These are phyloP conservation scores for Phytophthora ohioensis DNA, from an alignment of 352 stramenopile genomes.

Conservation along the genomic window DNA sequence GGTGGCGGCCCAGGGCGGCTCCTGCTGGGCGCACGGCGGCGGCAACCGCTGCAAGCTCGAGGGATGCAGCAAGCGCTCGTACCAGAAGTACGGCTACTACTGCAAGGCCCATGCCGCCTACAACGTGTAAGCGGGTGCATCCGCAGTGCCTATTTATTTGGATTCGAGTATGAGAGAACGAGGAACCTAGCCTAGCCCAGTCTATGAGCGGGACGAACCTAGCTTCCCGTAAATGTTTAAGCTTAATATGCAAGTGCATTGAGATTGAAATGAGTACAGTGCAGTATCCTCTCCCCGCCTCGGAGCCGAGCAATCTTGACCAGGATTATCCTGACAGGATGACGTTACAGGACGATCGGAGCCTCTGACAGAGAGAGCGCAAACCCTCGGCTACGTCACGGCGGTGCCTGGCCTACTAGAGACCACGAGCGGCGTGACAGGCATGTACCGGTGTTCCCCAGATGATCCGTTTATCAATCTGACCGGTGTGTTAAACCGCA, in stretches of 20 bases:
- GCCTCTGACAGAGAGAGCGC: too few relatives aligned
- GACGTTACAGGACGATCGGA: too few relatives aligned
- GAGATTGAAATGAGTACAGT: neutral
- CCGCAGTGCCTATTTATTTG: constrained; percentile 41
- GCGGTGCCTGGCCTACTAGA: constrained; percentile 5
- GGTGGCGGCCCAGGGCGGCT: constrained; percentile 69
- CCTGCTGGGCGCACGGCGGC: constrained; percentile 84
- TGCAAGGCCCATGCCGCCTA: constrained; percentile 63
- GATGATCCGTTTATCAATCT: constrained; percentile 7
- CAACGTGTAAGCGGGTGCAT: constrained; percentile 33
- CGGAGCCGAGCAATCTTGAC: neutral
- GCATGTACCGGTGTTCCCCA: constrained; percentile 9
- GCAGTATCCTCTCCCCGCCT: too few relatives aligned
- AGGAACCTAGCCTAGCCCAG: constrained; percentile 18
- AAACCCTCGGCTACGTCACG: too few relatives aligned
- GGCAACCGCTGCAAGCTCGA: constrained; percentile 76
- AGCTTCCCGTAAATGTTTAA: constrained; percentile 29
- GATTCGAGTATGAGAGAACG: constrained; percentile 15
- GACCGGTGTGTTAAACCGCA: constrained; percentile 8
- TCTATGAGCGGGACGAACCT: constrained; percentile 9
- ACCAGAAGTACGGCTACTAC: constrained; percentile 81
- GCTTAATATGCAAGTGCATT: constrained; percentile 26
- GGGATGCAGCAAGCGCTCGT: constrained; percentile 74
- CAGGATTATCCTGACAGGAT: too few relatives aligned
- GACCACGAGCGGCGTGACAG: neutral